Percentiles rank a stretch among this genome's conserved stretches.
Conservation (phyloP, 345 rosid genomes). For the Gossypium rotundifolium region DNA sequence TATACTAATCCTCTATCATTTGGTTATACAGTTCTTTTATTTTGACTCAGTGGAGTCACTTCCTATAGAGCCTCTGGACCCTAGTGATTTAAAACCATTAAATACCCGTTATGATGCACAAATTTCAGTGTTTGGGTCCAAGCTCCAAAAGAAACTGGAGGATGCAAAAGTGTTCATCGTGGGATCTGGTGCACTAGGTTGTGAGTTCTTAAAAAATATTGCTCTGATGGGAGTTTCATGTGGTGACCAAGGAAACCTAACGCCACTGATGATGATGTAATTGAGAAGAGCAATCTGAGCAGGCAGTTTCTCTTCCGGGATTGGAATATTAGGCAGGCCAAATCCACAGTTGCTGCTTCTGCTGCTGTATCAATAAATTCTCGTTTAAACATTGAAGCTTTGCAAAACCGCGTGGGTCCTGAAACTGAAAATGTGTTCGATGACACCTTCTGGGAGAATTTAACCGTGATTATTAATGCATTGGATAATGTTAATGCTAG, state of each 20-base stretch:
- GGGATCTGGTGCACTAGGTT: slow-evolving; percentile 98
- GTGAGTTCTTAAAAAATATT: slow-evolving; percentile 91
- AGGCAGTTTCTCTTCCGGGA: slow-evolving; percentile 98
- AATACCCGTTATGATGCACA: slow-evolving; percentile 95
- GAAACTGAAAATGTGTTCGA: slow-evolving; percentile 93
- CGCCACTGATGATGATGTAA: slow-evolving; percentile 93
- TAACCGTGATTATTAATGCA: slow-evolving; percentile 86
- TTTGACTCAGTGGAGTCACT: slow-evolving; percentile 96
- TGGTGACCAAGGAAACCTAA: slow-evolving; percentile 69
- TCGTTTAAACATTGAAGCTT: slow-evolving; percentile 63
- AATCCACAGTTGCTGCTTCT: slow-evolving; percentile 96
- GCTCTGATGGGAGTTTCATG: slow-evolving; percentile 98
- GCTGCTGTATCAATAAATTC: slow-evolving; percentile 81
- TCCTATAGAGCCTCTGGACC: slow-evolving; percentile 62
- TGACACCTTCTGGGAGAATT: slow-evolving; percentile 87
- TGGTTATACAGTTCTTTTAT: slow-evolving; percentile 71
- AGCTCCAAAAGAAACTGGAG: slow-evolving; percentile 87
- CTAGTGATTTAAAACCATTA: slow-evolving; percentile 58
- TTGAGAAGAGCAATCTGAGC: slow-evolving; percentile 97
- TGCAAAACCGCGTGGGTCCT: slow-evolving; percentile 89
- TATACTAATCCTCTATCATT: slow-evolving; percentile 16
- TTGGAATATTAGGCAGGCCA: slow-evolving; percentile 99
- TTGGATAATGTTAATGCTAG: slow-evolving; percentile 95
- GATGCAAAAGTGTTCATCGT: slow-evolving; percentile 77
- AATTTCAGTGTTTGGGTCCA: slow-evolving; percentile 93